Conservation (phyloP, 2,329 filamentous ascomycete species). For the Fonsecaea pedrosoi region DNA sequence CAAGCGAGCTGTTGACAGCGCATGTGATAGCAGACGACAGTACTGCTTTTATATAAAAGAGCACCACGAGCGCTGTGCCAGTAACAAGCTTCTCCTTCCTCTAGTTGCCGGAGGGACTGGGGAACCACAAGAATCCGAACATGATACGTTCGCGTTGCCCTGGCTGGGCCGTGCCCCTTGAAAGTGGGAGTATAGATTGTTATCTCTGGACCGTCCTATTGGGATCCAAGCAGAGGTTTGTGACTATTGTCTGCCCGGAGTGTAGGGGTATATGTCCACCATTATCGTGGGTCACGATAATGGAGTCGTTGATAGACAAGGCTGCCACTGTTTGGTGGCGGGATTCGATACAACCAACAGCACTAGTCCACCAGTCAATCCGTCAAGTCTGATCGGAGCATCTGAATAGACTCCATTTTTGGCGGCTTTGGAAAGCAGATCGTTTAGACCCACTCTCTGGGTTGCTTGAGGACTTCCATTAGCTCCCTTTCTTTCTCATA, state of each 20-base stretch:
- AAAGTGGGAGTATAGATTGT: not conserved
- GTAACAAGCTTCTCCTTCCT: not conserved
- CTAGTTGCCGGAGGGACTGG: not conserved
- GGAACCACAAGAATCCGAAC: not conserved
- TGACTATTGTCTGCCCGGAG: not conserved
- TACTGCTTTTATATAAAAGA: not conserved
- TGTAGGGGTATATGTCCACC: not conserved
- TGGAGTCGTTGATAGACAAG: not conserved
- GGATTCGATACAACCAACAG: not conserved
- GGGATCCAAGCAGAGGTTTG: not conserved
- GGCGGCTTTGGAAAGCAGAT: not conserved
- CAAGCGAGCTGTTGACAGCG: conserved; percentile 3
- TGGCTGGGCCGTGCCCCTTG: not conserved
- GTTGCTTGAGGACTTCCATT: conserved; percentile 71
- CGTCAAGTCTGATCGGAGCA: not conserved
- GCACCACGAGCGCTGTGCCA: not conserved
- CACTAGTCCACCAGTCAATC: not conserved
- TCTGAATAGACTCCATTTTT: not conserved
- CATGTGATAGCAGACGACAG: not conserved
- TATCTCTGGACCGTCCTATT: not conserved
- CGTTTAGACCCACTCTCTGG: conserved; percentile 65
- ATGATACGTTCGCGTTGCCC: not conserved
- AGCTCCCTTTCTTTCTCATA: conserved; percentile 72
- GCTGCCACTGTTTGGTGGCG: not conserved
- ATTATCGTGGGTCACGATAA: not conserved